phyloP scores from a whole-genome alignment of 176 grass and related monocot genomes.

The Avena insularis region DNA sequence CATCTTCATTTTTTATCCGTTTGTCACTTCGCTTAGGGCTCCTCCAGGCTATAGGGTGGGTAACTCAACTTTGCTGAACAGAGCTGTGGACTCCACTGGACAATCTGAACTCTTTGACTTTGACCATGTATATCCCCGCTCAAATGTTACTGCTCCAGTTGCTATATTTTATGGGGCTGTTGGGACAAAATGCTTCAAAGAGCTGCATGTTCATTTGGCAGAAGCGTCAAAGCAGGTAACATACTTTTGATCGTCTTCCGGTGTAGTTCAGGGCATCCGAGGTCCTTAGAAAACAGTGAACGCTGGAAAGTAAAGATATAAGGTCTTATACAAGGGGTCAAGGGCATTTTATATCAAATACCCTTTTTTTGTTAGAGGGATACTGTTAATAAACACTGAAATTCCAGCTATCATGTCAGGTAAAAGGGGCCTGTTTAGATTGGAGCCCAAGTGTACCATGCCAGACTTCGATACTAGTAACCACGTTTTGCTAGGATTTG shows the following conservation, averaged over 20 bases:
- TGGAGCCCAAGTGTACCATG: slow-evolving; percentile 20
- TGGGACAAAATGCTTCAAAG: slow-evolving; percentile 96
- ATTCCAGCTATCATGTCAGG: neutral
- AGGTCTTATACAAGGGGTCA: neutral
- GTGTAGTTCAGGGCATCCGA: slow-evolving; percentile 21
- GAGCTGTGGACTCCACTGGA: slow-evolving; percentile 50
- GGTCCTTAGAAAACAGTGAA: slow-evolving; percentile 12
- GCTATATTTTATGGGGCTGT: slow-evolving; percentile 90
- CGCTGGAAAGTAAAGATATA: slow-evolving; percentile 14
- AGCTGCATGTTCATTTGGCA: slow-evolving; percentile 72
- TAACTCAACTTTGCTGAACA: slow-evolving; percentile 61
- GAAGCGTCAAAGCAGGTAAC: slow-evolving; percentile 87
- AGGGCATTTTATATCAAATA: slow-evolving; percentile 15
- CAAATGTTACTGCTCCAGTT: slow-evolving; percentile 64
- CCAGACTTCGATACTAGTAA: neutral
- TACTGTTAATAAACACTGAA: slow-evolving; percentile 12
- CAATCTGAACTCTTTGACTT: slow-evolving; percentile 92
- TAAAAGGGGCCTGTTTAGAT: neutral
- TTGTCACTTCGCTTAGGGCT: slow-evolving; percentile 40
- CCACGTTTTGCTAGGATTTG: slow-evolving; percentile 22
- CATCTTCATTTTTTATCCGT: slow-evolving; percentile 33
- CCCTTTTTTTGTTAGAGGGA: slow-evolving; percentile 28
- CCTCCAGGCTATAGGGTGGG: slow-evolving; percentile 35
- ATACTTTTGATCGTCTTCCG: slow-evolving; percentile 4
- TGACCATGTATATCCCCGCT: slow-evolving; percentile 79